Evolutionary conservation across 495 filamentous ascomycete species (phyloP).

Genomic region (Aspergillus cavernicola): DNA sequence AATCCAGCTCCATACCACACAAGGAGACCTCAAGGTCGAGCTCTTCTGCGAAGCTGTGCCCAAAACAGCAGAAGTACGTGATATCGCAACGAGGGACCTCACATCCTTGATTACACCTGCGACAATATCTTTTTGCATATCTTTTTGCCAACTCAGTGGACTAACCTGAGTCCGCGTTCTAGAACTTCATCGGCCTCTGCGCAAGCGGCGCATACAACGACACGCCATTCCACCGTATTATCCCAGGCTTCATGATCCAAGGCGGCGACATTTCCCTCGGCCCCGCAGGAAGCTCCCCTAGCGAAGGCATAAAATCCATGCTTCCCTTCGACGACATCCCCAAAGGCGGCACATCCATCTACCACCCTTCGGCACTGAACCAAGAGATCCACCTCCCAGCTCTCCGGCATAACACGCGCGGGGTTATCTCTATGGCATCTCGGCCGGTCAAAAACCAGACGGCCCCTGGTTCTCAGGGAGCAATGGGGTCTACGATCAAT

Average conservation of each 20-base stretch:
- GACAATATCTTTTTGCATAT: too few relatives aligned
- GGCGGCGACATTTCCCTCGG: conserved; percentile 73
- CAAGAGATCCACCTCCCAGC: conserved; percentile 84
- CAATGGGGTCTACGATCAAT: conserved; percentile 68
- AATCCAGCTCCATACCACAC: conserved; percentile 75
- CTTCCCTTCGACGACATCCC: conserved; percentile 50
- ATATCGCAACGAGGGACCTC: background rate
- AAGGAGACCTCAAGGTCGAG: conserved; percentile 92
- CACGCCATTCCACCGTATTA: conserved; percentile 88
- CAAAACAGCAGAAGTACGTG: conserved; percentile 71
- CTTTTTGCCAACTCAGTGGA: background rate
- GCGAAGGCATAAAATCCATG: conserved; percentile 32
- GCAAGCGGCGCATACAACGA: conserved; percentile 81
- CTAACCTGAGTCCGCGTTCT: background rate
- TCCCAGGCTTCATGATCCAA: conserved; percentile 90
- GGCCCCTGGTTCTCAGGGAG: conserved; percentile 40
- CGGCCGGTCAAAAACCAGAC: conserved; percentile 57
- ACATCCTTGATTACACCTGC: too few relatives aligned
- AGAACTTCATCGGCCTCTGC: conserved; percentile 97
- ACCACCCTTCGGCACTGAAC: conserved; percentile 70
- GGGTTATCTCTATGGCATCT: conserved; percentile 92
- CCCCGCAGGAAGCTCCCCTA: conserved; percentile 41
- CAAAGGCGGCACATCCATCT: conserved; percentile 83
- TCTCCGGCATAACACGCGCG: conserved; percentile 79
- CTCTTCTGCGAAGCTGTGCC: conserved; percentile 94